Conservation (phyloP, 345 rosid genomes). For the Dipteronia dyeriana region DNA sequence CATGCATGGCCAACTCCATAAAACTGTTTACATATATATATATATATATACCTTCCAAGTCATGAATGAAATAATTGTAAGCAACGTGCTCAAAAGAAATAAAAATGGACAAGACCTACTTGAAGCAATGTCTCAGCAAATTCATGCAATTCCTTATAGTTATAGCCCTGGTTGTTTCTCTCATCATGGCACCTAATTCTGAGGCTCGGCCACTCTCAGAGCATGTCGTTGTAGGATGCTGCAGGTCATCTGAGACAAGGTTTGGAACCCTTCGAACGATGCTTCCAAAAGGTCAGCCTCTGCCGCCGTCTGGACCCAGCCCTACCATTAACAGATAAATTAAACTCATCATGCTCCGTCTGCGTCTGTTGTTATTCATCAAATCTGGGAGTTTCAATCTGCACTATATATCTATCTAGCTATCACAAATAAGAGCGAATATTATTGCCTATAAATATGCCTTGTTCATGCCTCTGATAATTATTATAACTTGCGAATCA, state of each 20-base stretch:
- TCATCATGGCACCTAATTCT: slow-evolving; percentile 23
- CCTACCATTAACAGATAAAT: slow-evolving; percentile 34
- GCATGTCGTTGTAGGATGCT: background rate
- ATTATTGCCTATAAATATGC: too few species aligned
- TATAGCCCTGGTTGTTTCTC: slow-evolving; percentile 10
- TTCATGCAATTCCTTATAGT: slow-evolving; percentile 15
- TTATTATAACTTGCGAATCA: too few species aligned
- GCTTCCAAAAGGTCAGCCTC: slow-evolving; percentile 44
- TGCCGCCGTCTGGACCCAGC: slow-evolving; percentile 56
- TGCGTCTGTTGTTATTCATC: background rate
- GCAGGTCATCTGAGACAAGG: slow-evolving; percentile 2
- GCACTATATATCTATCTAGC: too few species aligned
- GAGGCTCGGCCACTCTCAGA: slow-evolving; percentile 27
- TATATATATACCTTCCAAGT: background rate
- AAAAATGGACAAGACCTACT: slow-evolving; percentile 16
- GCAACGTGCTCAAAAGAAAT: background rate
- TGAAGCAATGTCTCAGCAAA: slow-evolving; percentile 5
- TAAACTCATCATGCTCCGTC: background rate
- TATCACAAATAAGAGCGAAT: too few species aligned
- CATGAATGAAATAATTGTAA: too few species aligned
- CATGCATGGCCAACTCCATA: slow-evolving; percentile 4
- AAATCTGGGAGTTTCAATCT: background rate
- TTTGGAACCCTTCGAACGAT: slow-evolving; percentile 24
- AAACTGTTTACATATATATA: background rate
- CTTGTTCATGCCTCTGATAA: too few species aligned